These are phyloP conservation scores for Oleoguttula mirabilis DNA, from an alignment of 495 filamentous ascomycete species.

Conservation along the genomic window DNA sequence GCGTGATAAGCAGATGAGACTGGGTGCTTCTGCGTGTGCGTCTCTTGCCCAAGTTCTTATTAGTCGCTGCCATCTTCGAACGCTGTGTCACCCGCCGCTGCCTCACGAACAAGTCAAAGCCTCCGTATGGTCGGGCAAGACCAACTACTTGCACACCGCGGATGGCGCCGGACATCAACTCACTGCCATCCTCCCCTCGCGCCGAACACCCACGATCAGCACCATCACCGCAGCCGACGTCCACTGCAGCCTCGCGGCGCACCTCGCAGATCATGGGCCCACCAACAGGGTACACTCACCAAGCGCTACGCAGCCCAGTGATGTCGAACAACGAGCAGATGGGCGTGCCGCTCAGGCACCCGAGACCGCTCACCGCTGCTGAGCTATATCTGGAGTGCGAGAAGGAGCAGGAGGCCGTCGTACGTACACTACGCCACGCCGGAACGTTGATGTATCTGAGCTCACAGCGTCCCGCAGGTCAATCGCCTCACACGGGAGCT, in stretches of 20 bases:
- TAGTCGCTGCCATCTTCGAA: no score
- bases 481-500: slow-evolving; percentile 87
- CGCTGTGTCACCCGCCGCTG: no score
- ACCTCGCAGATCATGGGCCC: slow-evolving; percentile 38
- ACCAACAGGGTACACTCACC: slow-evolving; percentile 23
- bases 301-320: slow-evolving; percentile 10
- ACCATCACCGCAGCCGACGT: slow-evolving; percentile 35
- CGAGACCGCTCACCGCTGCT: slow-evolving; percentile 70
- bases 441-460: not conserved
- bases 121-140: no score
- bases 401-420: slow-evolving; percentile 90
- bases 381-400: slow-evolving; percentile 80
- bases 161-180: slow-evolving; percentile 55
- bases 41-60: no score
- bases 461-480: slow-evolving; percentile 55
- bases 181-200: slow-evolving; percentile 44
- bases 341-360: slow-evolving; percentile 60
- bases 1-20: no score
- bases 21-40: no score
- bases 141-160: no score
- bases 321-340: slow-evolving; percentile 18
- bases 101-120: no score
- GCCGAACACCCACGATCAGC: slow-evolving; percentile 2
- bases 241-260: slow-evolving; percentile 36
- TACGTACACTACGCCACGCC: slow-evolving; percentile 32